Conservation (phyloP, 83 land plant genomes). For the Picea engelmannii region DNA sequence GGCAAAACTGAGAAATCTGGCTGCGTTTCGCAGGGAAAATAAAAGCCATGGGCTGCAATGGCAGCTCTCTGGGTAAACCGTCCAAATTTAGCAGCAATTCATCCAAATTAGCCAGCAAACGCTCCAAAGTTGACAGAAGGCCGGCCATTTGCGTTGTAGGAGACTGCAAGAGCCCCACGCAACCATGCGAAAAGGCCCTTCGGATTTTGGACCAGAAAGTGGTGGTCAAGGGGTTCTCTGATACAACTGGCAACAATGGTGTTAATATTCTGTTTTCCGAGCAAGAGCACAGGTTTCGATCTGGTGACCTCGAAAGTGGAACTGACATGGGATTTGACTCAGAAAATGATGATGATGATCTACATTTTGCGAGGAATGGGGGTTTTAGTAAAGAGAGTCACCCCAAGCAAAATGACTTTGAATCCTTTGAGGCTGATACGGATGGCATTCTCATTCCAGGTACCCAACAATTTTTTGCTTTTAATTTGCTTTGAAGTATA, state of each 20-base stretch:
- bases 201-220: too few relatives aligned
- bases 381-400: too few relatives aligned
- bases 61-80: background rate
- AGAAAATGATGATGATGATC: too few relatives aligned
- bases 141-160: conserved; percentile 4
- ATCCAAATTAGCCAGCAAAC: background rate
- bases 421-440: conserved; percentile 1
- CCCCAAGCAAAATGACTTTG: background rate
- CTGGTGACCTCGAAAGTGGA: too few relatives aligned
- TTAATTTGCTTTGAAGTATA: too few relatives aligned
- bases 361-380: too few relatives aligned
- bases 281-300: too few relatives aligned
- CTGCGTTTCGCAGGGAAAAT: background rate
- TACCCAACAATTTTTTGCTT: background rate
- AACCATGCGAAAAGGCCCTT: too few relatives aligned
- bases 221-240: too few relatives aligned
- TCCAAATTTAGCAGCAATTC: background rate
- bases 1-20: background rate
- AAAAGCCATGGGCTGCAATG: conserved; percentile 10
- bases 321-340: too few relatives aligned
- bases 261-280: too few relatives aligned
- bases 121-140: background rate
- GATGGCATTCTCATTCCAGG: conserved; percentile 7
- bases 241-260: too few relatives aligned
- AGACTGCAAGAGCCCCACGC: background rate